phyloP scores from a whole-genome alignment of 257 asterid species.

The Scutellaria galericulata region DNA sequence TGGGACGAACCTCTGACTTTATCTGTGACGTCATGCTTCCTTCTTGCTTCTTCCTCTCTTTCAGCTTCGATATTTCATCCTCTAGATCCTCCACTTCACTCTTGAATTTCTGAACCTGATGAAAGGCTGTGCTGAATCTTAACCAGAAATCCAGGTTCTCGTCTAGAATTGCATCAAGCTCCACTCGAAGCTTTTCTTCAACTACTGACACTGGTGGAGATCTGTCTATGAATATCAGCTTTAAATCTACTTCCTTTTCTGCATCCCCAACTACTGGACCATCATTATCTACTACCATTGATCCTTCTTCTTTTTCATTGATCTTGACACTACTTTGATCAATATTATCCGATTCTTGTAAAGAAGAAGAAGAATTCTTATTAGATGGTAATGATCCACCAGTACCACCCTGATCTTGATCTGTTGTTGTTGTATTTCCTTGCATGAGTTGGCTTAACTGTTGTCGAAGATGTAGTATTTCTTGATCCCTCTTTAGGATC shows the following conservation, averaged over 20 bases:
- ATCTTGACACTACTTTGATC: too few relatives aligned
- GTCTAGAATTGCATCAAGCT: slow-evolving; percentile 78
- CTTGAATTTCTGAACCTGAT: slow-evolving; percentile 86
- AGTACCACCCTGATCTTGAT: not conserved
- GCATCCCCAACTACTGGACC: not conserved
- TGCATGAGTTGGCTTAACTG: slow-evolving; percentile 40
- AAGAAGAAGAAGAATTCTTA: not conserved
- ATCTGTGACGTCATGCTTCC: slow-evolving; percentile 47
- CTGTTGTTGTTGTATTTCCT: slow-evolving; percentile 29
- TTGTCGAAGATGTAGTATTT: slow-evolving; percentile 57
- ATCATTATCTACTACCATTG: too few relatives aligned
- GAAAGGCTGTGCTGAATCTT: slow-evolving; percentile 85
- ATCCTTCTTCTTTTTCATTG: too few relatives aligned
- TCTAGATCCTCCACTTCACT: slow-evolving; percentile 70
- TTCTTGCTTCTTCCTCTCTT: slow-evolving; percentile 59
- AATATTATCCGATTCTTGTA: slow-evolving; percentile 5
- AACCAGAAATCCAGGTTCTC: slow-evolving; percentile 94
- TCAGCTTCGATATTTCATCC: slow-evolving; percentile 61
- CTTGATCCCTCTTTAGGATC: slow-evolving; percentile 68
- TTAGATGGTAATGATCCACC: not conserved
- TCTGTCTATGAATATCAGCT: slow-evolving; percentile 37
- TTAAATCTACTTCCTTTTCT: slow-evolving; percentile 44
- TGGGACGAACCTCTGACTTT: slow-evolving; percentile 74
- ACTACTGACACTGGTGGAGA: slow-evolving; percentile 49
- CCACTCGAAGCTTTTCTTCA: slow-evolving; percentile 71